Base-by-base conservation (phyloP, 1,284 basidiomycete species). In the Malassezia nana region DNA sequence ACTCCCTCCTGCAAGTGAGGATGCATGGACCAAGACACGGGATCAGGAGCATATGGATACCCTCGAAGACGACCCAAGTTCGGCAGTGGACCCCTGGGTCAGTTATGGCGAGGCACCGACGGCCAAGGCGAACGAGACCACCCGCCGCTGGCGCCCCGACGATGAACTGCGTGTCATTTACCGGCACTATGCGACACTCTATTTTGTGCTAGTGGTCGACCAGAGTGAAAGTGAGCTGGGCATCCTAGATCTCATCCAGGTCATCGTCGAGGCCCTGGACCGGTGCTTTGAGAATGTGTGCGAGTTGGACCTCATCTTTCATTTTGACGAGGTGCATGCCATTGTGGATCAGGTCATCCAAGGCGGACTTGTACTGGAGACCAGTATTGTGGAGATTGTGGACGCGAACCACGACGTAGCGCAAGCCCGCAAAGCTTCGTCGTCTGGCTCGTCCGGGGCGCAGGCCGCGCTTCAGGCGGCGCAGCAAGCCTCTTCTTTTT, bases 211-310 rank as follows among this genome's bases (percentile, higher is more conserved):
- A 74, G 86, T 96, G 6, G 90, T 96, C 24, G 92, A 96, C 67
- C 83, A 83, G 31, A 86, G 87, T 38, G 92, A 98, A 78, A 91
- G 87, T 68, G 92, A 98, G 76, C 79, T 99, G 12, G 94, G 91
- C 1, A 87, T 98, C 55, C 77, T 99, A 43, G 94, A 99, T 72
- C 76, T 99, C 57, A 98, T 99, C 45, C 94, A 99, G 81, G 92
- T 98, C 10, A 90, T 99, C 70, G 94, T 99, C 43, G 94, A 99
- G 77, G 85, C 87, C 0, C 79, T 99, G 25, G 94, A 99, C 74
- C 80, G 89, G 41, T 84, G 88, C 22, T 99, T 98, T 71, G 90
- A 95, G 78, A 96, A 96, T 68, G 94, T 99, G 0, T 98, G 94
- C 78, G 94, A 99, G 76, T 79, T 99, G 41, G 94, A 99, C 74